These are phyloP conservation scores for Debaryomyces castellii DNA, from an alignment of 805 yeast genomes.

Conservation along the genomic window DNA sequence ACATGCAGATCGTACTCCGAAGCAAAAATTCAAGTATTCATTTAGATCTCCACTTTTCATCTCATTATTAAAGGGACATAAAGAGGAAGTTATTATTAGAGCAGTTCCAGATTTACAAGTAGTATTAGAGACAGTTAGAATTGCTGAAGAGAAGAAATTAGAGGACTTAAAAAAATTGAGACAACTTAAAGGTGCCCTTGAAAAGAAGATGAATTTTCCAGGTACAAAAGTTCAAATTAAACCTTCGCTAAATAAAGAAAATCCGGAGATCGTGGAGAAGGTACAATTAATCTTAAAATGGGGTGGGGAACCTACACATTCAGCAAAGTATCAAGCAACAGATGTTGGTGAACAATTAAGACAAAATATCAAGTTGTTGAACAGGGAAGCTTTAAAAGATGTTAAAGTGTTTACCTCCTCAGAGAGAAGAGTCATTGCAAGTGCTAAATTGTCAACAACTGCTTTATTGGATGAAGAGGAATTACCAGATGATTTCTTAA, in stretches of 20 bases:
- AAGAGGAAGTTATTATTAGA: conserved; percentile 92
- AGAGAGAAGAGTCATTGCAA: conserved; percentile 90
- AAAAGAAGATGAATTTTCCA: conserved; percentile 84
- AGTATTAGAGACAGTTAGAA: conserved; percentile 78
- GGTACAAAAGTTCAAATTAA: conserved; percentile 96
- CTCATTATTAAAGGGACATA: conserved; percentile 87
- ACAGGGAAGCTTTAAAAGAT: conserved; percentile 79
- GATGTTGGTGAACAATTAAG: conserved; percentile 96
- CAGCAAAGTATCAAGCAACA: conserved; percentile 89
- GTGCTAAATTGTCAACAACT: conserved; percentile 84
- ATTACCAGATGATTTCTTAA: conserved; percentile 73
- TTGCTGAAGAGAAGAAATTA: conserved; percentile 74
- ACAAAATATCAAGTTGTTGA: conserved; percentile 84
- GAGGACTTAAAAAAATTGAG: conserved; percentile 79
- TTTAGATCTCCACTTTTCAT: conserved; percentile 85
- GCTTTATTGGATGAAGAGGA: conserved; percentile 54
- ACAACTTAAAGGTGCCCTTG: conserved; percentile 79
- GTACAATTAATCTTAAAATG: conserved; percentile 95
- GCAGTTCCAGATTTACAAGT: conserved; percentile 82
- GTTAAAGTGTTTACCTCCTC: conserved; percentile 88
- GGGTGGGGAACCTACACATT: conserved; percentile 99
- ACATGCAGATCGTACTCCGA: conserved; percentile 98
- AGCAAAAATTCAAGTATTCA: conserved; percentile 94
- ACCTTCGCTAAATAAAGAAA: conserved; percentile 69
- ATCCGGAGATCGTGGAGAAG: conserved; percentile 75